Percentiles rank a stretch among this genome's conserved stretches.
Conservation (phyloP, 2,329 filamentous ascomycete species). For the Fusarium nematophilum region DNA sequence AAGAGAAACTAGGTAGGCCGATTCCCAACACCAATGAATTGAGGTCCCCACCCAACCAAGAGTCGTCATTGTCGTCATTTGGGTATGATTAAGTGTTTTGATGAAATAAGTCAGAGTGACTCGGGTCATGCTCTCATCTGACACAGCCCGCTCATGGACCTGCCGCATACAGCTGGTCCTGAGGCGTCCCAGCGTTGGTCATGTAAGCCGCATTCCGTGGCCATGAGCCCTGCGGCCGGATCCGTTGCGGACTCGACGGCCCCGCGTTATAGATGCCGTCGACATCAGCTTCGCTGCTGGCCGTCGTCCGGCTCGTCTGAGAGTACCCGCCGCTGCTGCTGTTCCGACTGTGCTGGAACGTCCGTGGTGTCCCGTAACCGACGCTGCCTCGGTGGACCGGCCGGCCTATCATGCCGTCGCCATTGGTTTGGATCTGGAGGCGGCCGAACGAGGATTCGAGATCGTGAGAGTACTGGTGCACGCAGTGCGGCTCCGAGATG, state of each 20-base stretch:
- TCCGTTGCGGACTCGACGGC: conserved; percentile 36
- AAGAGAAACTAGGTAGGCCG: too few species aligned
- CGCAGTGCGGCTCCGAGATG: conserved; percentile 64
- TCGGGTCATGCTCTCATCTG: not conserved
- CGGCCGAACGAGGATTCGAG: conserved; percentile 43
- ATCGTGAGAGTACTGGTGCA: conserved; percentile 59
- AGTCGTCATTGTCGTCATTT: conserved; percentile 10
- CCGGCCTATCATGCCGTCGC: conserved; percentile 16
- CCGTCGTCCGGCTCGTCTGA: conserved; percentile 49
- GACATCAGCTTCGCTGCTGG: conserved; percentile 44
- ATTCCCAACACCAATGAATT: conserved; percentile 13
- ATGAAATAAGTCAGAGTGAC: not conserved
- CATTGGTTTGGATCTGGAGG: conserved; percentile 32
- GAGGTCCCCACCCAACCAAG: conserved; percentile 11
- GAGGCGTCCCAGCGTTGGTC: conserved; percentile 20
- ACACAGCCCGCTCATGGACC: conserved; percentile 27
- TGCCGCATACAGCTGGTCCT: conserved; percentile 35
- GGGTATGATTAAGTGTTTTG: conserved; percentile 12
- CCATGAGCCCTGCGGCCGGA: conserved; percentile 34
- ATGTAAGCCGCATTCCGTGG: conserved; percentile 37
- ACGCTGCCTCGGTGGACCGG: conserved; percentile 39
- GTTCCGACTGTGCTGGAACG: conserved; percentile 46
- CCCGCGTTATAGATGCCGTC: conserved; percentile 38
- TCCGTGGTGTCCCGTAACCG: conserved; percentile 46
- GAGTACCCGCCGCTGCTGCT: conserved; percentile 51